phyloP scores from a whole-genome alignment of 2,329 filamentous ascomycete species.

The Stachybotrys echinatus region DNA sequence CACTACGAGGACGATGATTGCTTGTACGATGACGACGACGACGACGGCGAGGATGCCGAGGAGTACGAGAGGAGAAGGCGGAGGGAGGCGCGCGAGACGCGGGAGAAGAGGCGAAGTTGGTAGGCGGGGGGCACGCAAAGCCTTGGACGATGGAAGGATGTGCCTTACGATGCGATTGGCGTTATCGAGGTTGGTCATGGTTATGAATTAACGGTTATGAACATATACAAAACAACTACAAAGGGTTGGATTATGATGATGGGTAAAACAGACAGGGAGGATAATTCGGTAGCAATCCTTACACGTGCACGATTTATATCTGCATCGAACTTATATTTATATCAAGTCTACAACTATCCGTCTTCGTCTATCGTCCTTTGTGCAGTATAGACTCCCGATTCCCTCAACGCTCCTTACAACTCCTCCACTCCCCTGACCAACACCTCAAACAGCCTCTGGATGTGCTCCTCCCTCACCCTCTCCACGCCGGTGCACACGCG shows the following conservation, averaged over 20 bases:
- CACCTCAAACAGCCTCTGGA: constrained; percentile 69
- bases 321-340: no score
- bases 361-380: no score
- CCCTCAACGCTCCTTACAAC: no score
- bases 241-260: neutral
- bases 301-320: no score
- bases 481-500: constrained; percentile 72
- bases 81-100: neutral
- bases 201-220: neutral
- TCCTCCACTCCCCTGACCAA: constrained; percentile 57
- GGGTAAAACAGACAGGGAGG: neutral
- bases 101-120: neutral
- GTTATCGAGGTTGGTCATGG: neutral
- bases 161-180: no score
- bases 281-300: no score
- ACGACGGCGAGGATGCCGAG: neutral
- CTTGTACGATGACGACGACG: neutral
- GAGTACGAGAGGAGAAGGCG: neutral
- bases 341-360: no score
- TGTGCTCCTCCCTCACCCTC: constrained; percentile 63
- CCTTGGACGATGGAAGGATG: no score
- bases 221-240: neutral
- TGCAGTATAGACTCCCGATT: no score
- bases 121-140: no score
- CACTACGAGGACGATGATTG: neutral